Evolutionary conservation across 805 yeast genomes (phyloP), one percentile per base, ranked within the genome.

Genomic region (Yarrowia sp.): DNA sequence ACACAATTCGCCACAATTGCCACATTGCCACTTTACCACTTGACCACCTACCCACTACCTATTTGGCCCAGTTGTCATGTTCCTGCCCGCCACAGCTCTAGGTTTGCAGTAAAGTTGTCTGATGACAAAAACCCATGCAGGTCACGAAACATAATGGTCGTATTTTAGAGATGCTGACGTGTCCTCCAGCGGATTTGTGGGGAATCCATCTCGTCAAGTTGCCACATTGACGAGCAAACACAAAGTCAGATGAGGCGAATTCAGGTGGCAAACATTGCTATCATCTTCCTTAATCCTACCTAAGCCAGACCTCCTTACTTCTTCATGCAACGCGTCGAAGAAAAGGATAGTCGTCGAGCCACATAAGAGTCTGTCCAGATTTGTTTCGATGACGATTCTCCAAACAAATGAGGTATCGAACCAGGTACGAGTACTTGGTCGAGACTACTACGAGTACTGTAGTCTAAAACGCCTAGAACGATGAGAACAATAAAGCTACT

Each of bases 71-170:
- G 16, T 35, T n/a, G 6, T 19, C 44, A 14, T n/a, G 52, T 48
- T 48, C 54, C 38, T 48, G 54, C 54, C 36, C 52, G 52, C 52
- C 54, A 32, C 54, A 38, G 4, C 11, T n/a, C 36, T 17, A 48
- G 54, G 54, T 48, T 48, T 26, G 26, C 38, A 48, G 54, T 46
- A 24, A 28, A 17, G 51, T 46, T 46, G 51, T 22, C 35, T 46
- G 26, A 46, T 26, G 51, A 46, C 51, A 26, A 46, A n/a, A 26
- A 14, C n/a, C 38, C 26, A 48, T 48, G 54, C 54, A 48, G 54
- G 54, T 48, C 51, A 28, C 51, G 51, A 46, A 46, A 46, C 35
- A 17, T 28, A 46, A 46, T 46, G 51, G 51, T 46, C 51, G 51
- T 46, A 46, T 46, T n/a, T 46, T 17, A 17, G 9, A 17, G 51